Base-by-base conservation (phyloP, 2,329 filamentous ascomycete genomes). In the Calycina herbarum region DNA sequence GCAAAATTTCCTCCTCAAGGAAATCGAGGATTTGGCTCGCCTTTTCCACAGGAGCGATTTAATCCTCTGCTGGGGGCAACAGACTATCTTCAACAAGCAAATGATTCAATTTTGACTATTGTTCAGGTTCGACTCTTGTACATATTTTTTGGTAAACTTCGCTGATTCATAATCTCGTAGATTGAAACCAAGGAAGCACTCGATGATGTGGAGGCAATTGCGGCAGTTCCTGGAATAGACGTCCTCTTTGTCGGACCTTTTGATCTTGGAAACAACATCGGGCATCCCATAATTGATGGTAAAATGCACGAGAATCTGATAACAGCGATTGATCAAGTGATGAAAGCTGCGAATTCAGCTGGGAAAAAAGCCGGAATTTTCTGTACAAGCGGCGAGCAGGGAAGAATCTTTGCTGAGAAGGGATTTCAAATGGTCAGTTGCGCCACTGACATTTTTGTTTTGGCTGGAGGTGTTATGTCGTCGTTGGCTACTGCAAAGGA, bases 291-390 rank as follows among this genome's bases (percentile, higher is more conserved):
- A 48, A 80, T 88, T 27, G 79, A 88, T 67, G 84, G 83, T 1
- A 82, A 83, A 59, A 84, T 90, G 71, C 76, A 85, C 68, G 82
- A 83, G 0, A 83, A 87, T 66, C 81, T 91, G 66, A 78, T 85
- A 38, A 79, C 79, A 40, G 88, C 89, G 20, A 85, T 91, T 63
- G 80, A 81, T 57, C 85, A 81, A 67, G 81, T 89, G 58, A 78
- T 87, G 10, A 78, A 79, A 13, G 87, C 89, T 2, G 83, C 86
- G 3, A 80, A 82, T 61, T 83, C 81, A 67, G 83, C 88, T 11
- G 88, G 87, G 24, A 91, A 90, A 77, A 89, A 89, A 79, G 83
- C 83, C 5, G 89, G 85, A 27, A 85, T 88, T 57, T 88, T 83
- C 72, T 83, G 84, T 66, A 82, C 80, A 2, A 81, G 78, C 57